phyloP scores from a whole-genome alignment of 2,329 filamentous ascomycete species.

The Aspergillus tubingensis region DNA sequence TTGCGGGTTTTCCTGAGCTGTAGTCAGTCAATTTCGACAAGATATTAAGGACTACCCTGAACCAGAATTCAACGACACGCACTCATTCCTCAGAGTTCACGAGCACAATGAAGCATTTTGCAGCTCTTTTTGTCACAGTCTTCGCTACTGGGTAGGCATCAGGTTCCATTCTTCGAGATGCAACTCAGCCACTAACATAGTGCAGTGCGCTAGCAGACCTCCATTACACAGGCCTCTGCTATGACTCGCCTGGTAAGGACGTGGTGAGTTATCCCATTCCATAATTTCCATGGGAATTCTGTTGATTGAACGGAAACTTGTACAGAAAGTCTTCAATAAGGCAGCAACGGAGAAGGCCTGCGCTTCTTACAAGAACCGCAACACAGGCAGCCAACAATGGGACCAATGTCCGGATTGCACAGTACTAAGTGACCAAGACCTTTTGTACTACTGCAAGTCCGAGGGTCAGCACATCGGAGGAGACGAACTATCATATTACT shows the following conservation, averaged over 20 bases:
- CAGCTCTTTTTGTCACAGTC: constrained; percentile 7
- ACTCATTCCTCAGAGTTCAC: neutral
- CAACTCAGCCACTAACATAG: neutral
- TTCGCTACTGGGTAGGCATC: constrained; percentile 10
- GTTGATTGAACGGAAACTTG: neutral
- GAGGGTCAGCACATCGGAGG: constrained; percentile 23
- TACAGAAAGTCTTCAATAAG: constrained; percentile 19
- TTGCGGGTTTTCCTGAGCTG: neutral
- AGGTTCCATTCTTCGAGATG: neutral
- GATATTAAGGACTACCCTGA: neutral
- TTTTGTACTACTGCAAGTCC: constrained; percentile 26
- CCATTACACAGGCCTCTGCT: constrained; percentile 17
- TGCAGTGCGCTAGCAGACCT: constrained; percentile 18
- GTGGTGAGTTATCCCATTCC: constrained; percentile 12
- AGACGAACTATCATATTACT: constrained; percentile 26
- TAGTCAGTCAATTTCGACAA: neutral
- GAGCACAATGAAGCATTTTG: constrained; percentile 2
- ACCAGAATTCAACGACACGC: neutral
- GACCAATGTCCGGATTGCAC: constrained; percentile 26
- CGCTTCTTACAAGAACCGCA: constrained; percentile 23
- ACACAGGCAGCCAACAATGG: constrained; percentile 25
- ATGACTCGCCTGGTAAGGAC: constrained; percentile 13
- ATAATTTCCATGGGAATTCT: too few relatives aligned
- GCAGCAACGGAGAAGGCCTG: constrained; percentile 23
- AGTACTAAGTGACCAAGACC: constrained; percentile 13